Percentiles rank a stretch among this genome's conserved stretches.
phyloP scores from a whole-genome alignment of 495 filamentous ascomycete genomes.

The Talaromyces ruber region DNA sequence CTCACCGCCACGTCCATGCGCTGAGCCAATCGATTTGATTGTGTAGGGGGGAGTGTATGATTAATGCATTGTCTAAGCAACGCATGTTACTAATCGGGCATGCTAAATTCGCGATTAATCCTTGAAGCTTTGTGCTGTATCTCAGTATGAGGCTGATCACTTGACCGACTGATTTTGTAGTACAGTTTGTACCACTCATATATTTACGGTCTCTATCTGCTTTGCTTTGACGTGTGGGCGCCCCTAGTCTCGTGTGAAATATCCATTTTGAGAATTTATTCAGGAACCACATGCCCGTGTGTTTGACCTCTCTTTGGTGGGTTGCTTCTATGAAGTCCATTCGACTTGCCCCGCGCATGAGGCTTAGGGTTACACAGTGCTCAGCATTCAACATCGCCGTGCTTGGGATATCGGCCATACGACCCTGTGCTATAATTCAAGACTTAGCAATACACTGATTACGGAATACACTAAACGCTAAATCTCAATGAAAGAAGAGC shows the following conservation, averaged over 20 bases:
- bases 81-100: background rate
- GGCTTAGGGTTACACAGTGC: background rate
- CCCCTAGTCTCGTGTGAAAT: background rate
- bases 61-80: background rate
- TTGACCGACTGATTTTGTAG: background rate
- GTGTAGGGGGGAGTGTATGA: background rate
- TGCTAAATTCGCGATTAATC: background rate
- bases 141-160: background rate
- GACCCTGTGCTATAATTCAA: too few relatives aligned
- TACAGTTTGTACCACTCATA: background rate
- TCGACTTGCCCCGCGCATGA: background rate
- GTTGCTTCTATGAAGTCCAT: background rate
- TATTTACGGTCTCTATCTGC: background rate
- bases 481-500: too few relatives aligned
- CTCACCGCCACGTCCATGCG: background rate
- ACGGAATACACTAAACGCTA: too few relatives aligned
- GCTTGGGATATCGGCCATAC: background rate
- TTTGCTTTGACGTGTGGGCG: background rate
- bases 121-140: background rate
- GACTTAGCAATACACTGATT: too few relatives aligned
- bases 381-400: background rate
- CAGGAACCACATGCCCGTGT: background rate
- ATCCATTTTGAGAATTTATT: background rate
- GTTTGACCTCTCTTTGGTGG: too few relatives aligned
- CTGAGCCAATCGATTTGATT: background rate